Evolutionary conservation across 2,329 filamentous ascomycete species (phyloP).

Genomic region (Macrophomina phaseolina): DNA sequence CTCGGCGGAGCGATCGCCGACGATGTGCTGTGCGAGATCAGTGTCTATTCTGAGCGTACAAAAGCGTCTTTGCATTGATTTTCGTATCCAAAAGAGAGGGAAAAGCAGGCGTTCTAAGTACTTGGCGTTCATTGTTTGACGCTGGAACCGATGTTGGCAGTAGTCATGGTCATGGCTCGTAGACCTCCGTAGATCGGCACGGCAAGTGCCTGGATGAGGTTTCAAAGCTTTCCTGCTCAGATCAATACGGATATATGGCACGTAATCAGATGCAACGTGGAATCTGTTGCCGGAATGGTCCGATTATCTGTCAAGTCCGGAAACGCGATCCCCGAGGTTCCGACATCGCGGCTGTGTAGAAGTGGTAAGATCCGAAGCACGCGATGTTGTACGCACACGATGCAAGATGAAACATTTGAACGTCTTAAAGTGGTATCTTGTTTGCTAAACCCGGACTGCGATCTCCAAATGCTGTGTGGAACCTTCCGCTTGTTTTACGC

Average conservation of each 20-base stretch:
- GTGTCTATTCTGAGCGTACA: no score
- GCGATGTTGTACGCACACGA: neutral
- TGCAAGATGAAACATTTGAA: slow-evolving; percentile 4
- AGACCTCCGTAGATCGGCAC: neutral
- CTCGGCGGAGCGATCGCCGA: neutral
- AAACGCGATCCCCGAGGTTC: neutral
- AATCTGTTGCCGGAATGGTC: neutral
- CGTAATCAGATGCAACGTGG: neutral
- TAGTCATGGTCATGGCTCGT: neutral
- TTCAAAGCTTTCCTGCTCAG: neutral
- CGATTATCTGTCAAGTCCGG: neutral
- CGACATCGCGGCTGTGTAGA: slow-evolving; percentile 15
- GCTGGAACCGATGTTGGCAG: neutral
- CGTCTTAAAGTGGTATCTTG: slow-evolving; percentile 15
- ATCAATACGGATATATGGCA: neutral
- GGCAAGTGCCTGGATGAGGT: slow-evolving; percentile 1
- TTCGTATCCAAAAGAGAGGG: neutral
- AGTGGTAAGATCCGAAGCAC: neutral
- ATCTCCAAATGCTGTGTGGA: neutral
- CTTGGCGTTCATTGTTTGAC: neutral
- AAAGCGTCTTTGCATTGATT: neutral
- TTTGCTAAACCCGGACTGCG: neutral
- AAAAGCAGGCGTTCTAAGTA: neutral
- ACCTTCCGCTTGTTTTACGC: neutral
- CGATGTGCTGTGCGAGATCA: neutral